Percentiles rank a stretch among this genome's conserved stretches.
phyloP scores from a whole-genome alignment of 371 early-diverging fungal species.

The Homolaphlyctis polyrhiza region DNA sequence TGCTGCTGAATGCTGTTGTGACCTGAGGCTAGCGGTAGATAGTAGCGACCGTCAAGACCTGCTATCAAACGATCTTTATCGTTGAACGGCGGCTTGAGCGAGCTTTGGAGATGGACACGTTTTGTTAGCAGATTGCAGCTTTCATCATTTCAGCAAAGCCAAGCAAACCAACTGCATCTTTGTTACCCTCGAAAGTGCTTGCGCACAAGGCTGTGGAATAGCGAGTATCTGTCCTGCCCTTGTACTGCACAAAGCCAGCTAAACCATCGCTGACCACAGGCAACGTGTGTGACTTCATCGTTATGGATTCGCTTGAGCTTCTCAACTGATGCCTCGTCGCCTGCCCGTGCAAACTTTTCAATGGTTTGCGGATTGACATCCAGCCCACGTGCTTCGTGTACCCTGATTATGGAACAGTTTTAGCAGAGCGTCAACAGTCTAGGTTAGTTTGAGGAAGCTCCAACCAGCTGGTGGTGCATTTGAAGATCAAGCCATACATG shows the following conservation, averaged over 20 bases:
- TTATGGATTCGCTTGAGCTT: conserved; percentile 44
- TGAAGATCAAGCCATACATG: conserved; percentile 22
- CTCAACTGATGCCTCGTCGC: conserved; percentile 41
- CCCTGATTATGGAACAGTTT: conserved; percentile 10
- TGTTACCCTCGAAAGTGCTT: conserved; percentile 10
- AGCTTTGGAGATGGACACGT: conserved; percentile 4
- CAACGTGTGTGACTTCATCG: conserved; percentile 51
- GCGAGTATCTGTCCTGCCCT: conserved; percentile 18
- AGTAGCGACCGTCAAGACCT: conserved; percentile 30
- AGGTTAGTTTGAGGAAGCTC: background rate
- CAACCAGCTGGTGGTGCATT: background rate
- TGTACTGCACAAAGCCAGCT: conserved; percentile 24
- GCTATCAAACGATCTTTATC: conserved; percentile 25
- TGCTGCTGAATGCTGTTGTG: no score
- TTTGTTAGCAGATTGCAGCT: background rate
- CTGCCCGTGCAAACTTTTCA: conserved; percentile 40
- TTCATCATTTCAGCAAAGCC: background rate
- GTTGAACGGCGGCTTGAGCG: conserved; percentile 54
- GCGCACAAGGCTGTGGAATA: conserved; percentile 28
- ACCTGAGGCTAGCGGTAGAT: conserved; percentile 29
- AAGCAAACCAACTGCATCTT: background rate
- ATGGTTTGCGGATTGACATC: conserved; percentile 59
- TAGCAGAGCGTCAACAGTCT: background rate
- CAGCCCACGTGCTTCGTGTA: conserved; percentile 57
- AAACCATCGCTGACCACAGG: conserved; percentile 48